phyloP scores from a whole-genome alignment of 2,329 filamentous ascomycete genomes.

The Raffaelea albimanens region DNA sequence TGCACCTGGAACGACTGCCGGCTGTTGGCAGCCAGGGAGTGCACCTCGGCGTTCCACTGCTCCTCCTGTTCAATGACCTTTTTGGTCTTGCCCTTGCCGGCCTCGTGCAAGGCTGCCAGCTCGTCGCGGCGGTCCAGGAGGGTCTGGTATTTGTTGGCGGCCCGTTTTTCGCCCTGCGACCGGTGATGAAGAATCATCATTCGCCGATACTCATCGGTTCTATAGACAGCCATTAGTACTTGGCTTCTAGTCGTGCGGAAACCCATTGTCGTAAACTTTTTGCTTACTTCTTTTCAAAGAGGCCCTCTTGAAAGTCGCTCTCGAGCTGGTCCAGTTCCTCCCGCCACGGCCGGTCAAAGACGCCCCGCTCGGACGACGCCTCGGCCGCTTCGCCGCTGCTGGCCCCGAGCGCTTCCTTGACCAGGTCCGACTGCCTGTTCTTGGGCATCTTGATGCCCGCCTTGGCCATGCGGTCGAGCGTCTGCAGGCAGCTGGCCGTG shows the following conservation, averaged over 20 bases:
- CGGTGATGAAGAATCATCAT: no score
- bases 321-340: no score
- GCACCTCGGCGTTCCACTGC: conserved; percentile 8
- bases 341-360: no score
- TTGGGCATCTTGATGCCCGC: conserved; percentile 32
- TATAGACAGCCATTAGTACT: no score
- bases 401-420: conserved; percentile 5
- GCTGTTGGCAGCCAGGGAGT: conserved; percentile 8
- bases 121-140: not conserved
- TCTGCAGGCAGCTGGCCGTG: conserved; percentile 28
- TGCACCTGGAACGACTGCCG: conserved; percentile 16
- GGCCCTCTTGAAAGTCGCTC: no score
- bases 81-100: not conserved
- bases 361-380: no score
- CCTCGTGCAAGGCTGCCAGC: conserved; percentile 2
- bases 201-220: no score
- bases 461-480: conserved; percentile 36
- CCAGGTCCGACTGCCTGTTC: conserved; percentile 29
- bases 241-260: no score
- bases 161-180: no score
- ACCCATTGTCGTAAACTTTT: no score
- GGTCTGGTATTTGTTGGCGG: no score
- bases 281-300: no score
- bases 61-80: not conserved
- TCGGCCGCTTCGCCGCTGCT: not conserved